Conservation (phyloP, 306 rosid genomes). For the Gleditsia sinensis region DNA sequence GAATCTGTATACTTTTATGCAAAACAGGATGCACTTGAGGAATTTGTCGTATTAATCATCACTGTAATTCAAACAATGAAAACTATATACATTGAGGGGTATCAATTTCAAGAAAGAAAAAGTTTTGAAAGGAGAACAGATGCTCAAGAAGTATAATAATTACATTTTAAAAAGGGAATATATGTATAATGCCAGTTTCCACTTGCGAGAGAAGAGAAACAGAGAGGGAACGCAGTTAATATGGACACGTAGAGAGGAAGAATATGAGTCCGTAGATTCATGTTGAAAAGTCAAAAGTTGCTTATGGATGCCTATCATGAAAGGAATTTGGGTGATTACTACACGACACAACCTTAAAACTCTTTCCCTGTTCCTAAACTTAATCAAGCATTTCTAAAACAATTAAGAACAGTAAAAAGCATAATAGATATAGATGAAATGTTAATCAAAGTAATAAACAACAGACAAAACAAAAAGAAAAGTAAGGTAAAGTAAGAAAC, state of each 20-base stretch:
- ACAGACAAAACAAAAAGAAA: not conserved
- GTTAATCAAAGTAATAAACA: constrained; percentile 7
- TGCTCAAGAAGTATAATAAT: constrained; percentile 36
- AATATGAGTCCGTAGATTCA: constrained; percentile 22
- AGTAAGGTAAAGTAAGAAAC: no score
- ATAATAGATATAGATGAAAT: constrained; percentile 8
- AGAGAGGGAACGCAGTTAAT: constrained; percentile 15
- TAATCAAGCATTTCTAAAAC: not conserved
- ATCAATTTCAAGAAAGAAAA: not conserved
- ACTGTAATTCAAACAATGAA: constrained; percentile 21
- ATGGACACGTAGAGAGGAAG: constrained; percentile 25
- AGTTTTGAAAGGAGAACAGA: constrained; percentile 46
- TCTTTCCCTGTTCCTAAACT: constrained; percentile 16
- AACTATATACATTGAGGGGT: constrained; percentile 20
- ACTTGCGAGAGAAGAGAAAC: constrained; percentile 20
- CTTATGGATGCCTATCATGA: constrained; percentile 31
- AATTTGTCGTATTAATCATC: constrained; percentile 7
- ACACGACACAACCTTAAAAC: not conserved
- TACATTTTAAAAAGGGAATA: constrained; percentile 22
- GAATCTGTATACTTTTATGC: constrained; percentile 31
- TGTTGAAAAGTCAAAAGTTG: constrained; percentile 44
- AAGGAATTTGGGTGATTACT: constrained; percentile 16
- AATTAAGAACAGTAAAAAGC: constrained; percentile 4
- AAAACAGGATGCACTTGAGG: constrained; percentile 7
- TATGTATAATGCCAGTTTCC: constrained; percentile 29